A percentile compares a stretch with the other conserved stretches of the same genome.
Conservation (phyloP, 768 basidiomycete genomes). For the Crassisporium funariophilum region DNA sequence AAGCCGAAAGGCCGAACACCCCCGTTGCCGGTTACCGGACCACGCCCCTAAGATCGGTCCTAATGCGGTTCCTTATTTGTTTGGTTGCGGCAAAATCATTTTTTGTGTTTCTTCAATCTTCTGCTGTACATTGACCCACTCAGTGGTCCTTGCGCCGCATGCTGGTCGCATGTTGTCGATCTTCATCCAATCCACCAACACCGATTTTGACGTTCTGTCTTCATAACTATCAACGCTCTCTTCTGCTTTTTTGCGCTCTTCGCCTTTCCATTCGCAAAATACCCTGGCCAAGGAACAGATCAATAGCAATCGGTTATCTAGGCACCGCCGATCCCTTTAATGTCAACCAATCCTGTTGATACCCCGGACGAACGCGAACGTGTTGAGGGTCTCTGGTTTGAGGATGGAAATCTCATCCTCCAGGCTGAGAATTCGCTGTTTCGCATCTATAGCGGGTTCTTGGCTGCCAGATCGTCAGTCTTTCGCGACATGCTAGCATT, state of each 20-base stretch:
- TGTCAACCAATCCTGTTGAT: not conserved
- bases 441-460: constrained; percentile 36
- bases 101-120: not conserved
- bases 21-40: no score
- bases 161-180: not conserved
- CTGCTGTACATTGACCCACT: no score
- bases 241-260: no score
- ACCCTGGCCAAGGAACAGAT: no score
- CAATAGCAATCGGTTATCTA: no score
- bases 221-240: not conserved
- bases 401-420: constrained; percentile 44
- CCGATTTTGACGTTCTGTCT: not conserved
- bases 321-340: no score
- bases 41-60: no score
- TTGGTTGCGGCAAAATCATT: no score
- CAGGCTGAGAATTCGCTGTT: constrained; percentile 36
- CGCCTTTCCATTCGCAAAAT: no score
- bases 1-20: no score
- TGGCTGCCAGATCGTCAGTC: constrained; percentile 36
- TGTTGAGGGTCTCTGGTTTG: constrained; percentile 32
- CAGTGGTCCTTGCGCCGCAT: not conserved
- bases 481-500: constrained; percentile 42
- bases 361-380: constrained; percentile 10
- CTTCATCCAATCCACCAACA: not conserved
- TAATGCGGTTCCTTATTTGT: no score